A percentile compares a stretch with the other conserved stretches of the same genome.
Conservation (phyloP, 2,329 filamentous ascomycete species). For the Calonectria hawksworthii region DNA sequence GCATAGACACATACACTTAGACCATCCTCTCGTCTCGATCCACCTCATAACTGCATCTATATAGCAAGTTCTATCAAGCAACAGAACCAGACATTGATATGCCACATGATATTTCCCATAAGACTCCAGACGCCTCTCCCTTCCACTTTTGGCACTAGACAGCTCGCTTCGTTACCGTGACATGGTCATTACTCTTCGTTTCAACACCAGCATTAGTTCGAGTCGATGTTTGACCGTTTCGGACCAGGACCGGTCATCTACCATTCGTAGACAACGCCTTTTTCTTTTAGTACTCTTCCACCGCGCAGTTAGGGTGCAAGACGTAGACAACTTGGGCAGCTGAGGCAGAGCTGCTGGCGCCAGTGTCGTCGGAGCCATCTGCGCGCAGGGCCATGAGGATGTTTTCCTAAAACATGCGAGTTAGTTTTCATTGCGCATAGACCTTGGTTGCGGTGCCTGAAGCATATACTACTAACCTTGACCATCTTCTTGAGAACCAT, state of each 20-base stretch:
- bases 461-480: slow-evolving; percentile 75
- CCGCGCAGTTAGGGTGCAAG: slow-evolving; percentile 92
- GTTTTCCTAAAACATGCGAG: slow-evolving; percentile 75
- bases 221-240: slow-evolving; percentile 29
- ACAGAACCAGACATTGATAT: slow-evolving; percentile 18
- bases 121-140: slow-evolving; percentile 22
- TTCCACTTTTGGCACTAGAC: slow-evolving; percentile 7
- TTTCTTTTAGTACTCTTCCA: slow-evolving; percentile 70
- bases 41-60: not conserved
- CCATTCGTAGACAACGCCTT: slow-evolving; percentile 20
- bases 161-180: slow-evolving; percentile 20
- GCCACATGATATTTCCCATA: slow-evolving; percentile 24
- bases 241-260: not conserved
- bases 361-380: slow-evolving; percentile 65
- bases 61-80: slow-evolving; percentile 11
- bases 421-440: slow-evolving; percentile 46
- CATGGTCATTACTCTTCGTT: slow-evolving; percentile 30
- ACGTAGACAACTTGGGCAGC: slow-evolving; percentile 77
- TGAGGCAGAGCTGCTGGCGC: slow-evolving; percentile 59
- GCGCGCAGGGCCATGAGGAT: slow-evolving; percentile 86
- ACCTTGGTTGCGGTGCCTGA: slow-evolving; percentile 22
- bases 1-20: not conserved
- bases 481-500: slow-evolving; percentile 97
- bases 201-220: slow-evolving; percentile 32
- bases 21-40: not conserved